These are phyloP conservation scores for Arabidopsis thaliana DNA, from an alignment of 345 rosid genomes.

Conservation along the genomic window DNA sequence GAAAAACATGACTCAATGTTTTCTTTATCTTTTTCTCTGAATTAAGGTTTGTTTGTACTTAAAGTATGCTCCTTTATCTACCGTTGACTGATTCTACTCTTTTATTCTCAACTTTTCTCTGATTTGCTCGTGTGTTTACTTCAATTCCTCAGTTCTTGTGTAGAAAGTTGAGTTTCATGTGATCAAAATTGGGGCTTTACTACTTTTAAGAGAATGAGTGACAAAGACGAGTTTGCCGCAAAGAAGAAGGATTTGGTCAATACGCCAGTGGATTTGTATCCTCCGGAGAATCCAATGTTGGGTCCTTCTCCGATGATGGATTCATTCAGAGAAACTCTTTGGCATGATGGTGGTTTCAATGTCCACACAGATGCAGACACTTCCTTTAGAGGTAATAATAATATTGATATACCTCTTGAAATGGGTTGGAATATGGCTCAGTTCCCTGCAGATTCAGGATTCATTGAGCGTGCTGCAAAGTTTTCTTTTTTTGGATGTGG, in stretches of 20 bases:
- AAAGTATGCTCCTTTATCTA: constrained; percentile 50
- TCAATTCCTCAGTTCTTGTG: constrained; percentile 32
- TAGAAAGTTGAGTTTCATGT: constrained; percentile 11
- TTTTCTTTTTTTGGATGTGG: constrained; percentile 73
- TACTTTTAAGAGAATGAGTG: constrained; percentile 48
- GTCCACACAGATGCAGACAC: constrained; percentile 18
- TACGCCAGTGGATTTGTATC: constrained; percentile 57
- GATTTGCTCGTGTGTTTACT: constrained; percentile 35
- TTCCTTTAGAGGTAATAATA: constrained; percentile 50
- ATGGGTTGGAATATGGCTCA: constrained; percentile 75
- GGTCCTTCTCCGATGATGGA: constrained; percentile 68
- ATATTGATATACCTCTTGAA: constrained; percentile 55
- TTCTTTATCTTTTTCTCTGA: constrained; percentile 24
- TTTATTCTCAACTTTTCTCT: constrained; percentile 45
- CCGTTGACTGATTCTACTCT: constrained; percentile 60
- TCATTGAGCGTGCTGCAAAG: constrained; percentile 85
- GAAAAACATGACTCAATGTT: constrained; percentile 59
- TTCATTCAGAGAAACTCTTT: constrained; percentile 56
- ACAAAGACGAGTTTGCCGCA: constrained; percentile 57
- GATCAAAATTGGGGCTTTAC: constrained; percentile 15
- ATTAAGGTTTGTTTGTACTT: constrained; percentile 49
- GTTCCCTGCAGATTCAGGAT: constrained; percentile 79
- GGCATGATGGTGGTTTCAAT: constrained; percentile 67
- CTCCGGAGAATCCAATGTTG: constrained; percentile 51
- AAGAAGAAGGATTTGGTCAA: constrained; percentile 52